A percentile compares a stretch with the other conserved stretches of the same genome.
phyloP scores from a whole-genome alignment of 257 asterid species.

The Coffea eugenioides region DNA sequence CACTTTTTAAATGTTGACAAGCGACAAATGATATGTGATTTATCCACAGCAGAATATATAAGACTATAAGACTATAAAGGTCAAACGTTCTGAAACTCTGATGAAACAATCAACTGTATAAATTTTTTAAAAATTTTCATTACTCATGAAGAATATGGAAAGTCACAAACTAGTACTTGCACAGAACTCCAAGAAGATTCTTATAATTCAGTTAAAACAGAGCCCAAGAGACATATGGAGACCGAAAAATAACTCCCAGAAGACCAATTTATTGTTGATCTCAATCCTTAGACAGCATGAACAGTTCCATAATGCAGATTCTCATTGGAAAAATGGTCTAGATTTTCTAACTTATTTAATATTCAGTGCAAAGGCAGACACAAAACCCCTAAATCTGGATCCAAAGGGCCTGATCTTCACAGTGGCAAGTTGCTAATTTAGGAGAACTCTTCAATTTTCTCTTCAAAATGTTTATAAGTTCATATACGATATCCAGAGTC shows the following conservation, averaged over 20 bases:
- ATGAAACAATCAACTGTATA: neutral
- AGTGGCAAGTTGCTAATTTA: neutral
- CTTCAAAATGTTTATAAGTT: neutral
- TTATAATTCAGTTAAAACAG: neutral
- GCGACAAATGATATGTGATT: neutral
- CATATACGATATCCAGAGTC: neutral
- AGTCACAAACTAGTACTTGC: neutral
- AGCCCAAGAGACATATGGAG: neutral
- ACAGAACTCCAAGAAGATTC: neutral
- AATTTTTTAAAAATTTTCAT: neutral
- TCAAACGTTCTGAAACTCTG: neutral
- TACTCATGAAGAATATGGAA: neutral
- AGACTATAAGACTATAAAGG: neutral
- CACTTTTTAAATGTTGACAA: too few relatives aligned
- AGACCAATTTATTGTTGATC: neutral
- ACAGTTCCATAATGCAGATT: neutral
- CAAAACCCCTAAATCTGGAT: neutral
- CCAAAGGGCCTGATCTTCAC: neutral
- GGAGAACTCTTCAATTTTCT: neutral
- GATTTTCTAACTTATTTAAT: neutral
- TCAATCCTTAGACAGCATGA: neutral
- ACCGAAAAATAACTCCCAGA: neutral
- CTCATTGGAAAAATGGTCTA: neutral
- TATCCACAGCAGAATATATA: neutral
- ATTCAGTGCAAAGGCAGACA: neutral